Conservation (phyloP, 148 eudicot species). For the Dysphania ambrosioides region DNA sequence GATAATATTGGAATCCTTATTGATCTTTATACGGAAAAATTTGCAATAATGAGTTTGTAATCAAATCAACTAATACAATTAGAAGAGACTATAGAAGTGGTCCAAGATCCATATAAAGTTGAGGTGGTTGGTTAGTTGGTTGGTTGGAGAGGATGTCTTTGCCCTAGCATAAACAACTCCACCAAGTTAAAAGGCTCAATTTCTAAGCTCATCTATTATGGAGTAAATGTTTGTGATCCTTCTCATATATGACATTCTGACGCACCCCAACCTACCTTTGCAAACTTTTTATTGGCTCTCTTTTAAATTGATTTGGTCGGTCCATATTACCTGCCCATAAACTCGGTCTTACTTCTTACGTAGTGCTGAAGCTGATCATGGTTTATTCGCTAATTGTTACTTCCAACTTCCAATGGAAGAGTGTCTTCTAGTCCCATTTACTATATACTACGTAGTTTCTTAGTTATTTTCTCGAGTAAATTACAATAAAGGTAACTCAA, state of each 20-base stretch:
- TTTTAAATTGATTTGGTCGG: background rate
- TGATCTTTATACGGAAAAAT: too few species aligned
- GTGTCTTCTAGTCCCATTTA: too few species aligned
- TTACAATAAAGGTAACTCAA: too few species aligned
- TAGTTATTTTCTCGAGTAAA: too few species aligned
- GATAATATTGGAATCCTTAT: too few species aligned
- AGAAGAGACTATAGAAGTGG: slow-evolving; percentile 14
- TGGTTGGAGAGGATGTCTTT: background rate
- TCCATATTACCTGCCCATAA: background rate
- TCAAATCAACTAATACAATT: too few species aligned
- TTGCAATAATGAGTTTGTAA: too few species aligned
- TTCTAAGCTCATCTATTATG: background rate
- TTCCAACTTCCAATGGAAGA: background rate
- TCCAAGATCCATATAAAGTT: slow-evolving; percentile 6
- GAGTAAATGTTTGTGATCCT: slow-evolving; percentile 20
- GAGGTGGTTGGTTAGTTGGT: background rate
- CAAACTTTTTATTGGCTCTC: background rate
- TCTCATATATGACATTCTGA: slow-evolving; percentile 19
- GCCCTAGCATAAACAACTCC: background rate
- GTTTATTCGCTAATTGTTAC: slow-evolving; percentile 1
- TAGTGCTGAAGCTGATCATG: slow-evolving; percentile 20
- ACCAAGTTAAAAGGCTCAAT: slow-evolving; percentile 8
- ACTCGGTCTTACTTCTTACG: background rate
- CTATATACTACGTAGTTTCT: too few species aligned
- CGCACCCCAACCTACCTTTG: slow-evolving; percentile 2